A percentile compares a stretch with the other conserved stretches of the same genome.
Evolutionary conservation across 2,329 filamentous ascomycete genomes (phyloP).

Genomic region (Trichophyton benhamiae): DNA sequence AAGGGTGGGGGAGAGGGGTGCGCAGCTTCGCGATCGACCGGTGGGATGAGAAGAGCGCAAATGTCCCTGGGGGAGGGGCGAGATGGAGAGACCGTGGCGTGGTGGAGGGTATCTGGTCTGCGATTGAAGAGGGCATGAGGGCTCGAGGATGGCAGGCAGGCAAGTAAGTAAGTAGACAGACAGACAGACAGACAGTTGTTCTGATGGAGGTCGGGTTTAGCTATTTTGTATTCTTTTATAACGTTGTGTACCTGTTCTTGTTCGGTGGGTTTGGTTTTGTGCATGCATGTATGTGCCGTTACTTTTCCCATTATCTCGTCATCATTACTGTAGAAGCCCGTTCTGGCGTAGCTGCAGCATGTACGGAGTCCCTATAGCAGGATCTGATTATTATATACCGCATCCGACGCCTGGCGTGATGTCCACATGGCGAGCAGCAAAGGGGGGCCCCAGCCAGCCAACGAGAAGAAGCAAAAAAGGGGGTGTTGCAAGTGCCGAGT

Average conservation of each 20-base stretch:
- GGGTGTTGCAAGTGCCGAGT: not conserved
- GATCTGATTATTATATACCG: no score
- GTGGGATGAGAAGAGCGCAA: conserved; percentile 46
- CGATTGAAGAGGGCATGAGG: conserved; percentile 78
- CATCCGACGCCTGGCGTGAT: not conserved
- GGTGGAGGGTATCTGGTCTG: conserved; percentile 83
- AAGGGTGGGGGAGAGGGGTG: conserved; percentile 76
- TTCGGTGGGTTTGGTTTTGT: no score
- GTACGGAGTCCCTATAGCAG: no score
- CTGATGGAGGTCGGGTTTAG: no score
- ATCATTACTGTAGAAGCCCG: no score
- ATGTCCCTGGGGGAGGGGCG: conserved; percentile 21
- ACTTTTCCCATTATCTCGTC: no score
- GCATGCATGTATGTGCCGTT: no score
- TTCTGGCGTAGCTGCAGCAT: no score
- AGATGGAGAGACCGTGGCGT: conserved; percentile 84
- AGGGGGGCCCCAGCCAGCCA: not conserved
- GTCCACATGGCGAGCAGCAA: not conserved
- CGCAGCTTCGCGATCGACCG: conserved; percentile 70
- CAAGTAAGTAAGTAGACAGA: not conserved
- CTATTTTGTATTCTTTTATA: not conserved
- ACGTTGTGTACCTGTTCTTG: no score
- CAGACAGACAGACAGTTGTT: no score
- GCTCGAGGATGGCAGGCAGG: conserved; percentile 49
- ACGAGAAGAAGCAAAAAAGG: not conserved